phyloP scores from a whole-genome alignment of 805 yeast genomes.

The Clavispora vitiphila region DNA sequence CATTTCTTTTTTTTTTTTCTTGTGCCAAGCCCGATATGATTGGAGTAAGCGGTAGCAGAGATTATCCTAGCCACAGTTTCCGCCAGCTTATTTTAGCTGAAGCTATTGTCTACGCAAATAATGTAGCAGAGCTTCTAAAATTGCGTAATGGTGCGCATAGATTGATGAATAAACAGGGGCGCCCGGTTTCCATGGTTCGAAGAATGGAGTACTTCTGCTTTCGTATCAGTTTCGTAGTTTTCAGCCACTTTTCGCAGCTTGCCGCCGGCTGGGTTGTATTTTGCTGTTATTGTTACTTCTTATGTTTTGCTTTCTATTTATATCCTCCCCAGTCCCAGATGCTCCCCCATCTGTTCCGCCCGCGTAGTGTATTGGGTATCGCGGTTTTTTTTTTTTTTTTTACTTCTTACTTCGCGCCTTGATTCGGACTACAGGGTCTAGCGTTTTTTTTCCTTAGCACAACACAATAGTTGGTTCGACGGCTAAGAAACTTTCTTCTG shows the following conservation, averaged over 20 bases:
- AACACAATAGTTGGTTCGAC: neutral
- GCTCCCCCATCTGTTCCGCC: neutral
- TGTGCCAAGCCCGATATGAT: no score
- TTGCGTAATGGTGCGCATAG: neutral
- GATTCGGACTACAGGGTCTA: neutral
- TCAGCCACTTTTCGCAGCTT: neutral
- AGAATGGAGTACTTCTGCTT: no score
- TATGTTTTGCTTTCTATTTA: neutral
- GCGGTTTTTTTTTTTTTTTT: neutral
- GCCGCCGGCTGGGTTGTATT: no score
- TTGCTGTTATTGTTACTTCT: no score
- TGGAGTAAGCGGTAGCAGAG: no score
- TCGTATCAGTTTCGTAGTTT: no score
- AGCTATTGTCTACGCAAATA: no score
- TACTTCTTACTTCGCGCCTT: neutral
- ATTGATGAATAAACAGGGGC: neutral
- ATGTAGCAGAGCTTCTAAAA: no score
- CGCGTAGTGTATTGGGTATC: neutral
- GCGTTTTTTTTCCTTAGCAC: neutral
- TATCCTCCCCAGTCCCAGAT: neutral
- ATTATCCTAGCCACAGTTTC: no score
- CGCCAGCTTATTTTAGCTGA: no score
- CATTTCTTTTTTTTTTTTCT: neutral
- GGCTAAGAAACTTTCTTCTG: neutral
- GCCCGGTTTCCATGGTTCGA: no score